Conservation (phyloP, 2,329 filamentous ascomycete genomes). For the Geoglossum cookeanum region DNA sequence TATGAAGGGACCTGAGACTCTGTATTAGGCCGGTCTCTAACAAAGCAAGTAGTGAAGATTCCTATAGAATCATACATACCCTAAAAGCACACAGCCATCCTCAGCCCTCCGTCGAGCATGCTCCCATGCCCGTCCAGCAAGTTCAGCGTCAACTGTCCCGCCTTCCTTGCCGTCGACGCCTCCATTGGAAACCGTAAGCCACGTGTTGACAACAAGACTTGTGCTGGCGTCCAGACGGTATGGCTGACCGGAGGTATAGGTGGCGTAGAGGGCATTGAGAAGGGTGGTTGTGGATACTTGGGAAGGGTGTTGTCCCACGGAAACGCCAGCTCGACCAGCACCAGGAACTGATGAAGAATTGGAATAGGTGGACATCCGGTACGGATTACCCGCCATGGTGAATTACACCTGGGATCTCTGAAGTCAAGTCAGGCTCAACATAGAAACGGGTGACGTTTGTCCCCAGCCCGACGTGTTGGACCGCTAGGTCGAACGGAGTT, state of each 20-base stretch:
- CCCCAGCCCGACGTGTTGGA: background rate
- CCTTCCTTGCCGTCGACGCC: constrained; percentile 50
- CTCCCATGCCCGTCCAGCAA: constrained; percentile 80
- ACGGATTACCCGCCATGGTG: constrained; percentile 32
- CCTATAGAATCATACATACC: constrained; percentile 33
- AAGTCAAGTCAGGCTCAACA: background rate
- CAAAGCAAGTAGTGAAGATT: background rate
- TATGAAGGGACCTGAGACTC: constrained; percentile 55
- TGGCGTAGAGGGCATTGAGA: constrained; percentile 78
- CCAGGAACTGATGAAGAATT: constrained; percentile 38
- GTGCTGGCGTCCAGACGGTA: constrained; percentile 78
- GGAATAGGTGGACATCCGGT: constrained; percentile 42
- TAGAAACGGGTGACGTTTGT: background rate
- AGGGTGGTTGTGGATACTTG: constrained; percentile 87
- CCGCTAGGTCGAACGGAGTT: background rate
- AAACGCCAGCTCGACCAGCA: constrained; percentile 28
- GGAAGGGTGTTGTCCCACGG: constrained; percentile 41
- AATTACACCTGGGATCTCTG: constrained; percentile 24
- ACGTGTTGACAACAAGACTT: constrained; percentile 86
- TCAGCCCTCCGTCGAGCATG: constrained; percentile 87
- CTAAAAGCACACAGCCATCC: constrained; percentile 80
- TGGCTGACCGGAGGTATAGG: constrained; percentile 65
- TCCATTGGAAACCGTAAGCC: constrained; percentile 61
- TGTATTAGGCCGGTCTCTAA: background rate
- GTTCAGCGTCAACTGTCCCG: constrained; percentile 59